Evolutionary conservation across 2,329 filamentous ascomycete species (phyloP), one percentile per base, ranked within the genome.

Genomic region (Phoma herbarum): DNA sequence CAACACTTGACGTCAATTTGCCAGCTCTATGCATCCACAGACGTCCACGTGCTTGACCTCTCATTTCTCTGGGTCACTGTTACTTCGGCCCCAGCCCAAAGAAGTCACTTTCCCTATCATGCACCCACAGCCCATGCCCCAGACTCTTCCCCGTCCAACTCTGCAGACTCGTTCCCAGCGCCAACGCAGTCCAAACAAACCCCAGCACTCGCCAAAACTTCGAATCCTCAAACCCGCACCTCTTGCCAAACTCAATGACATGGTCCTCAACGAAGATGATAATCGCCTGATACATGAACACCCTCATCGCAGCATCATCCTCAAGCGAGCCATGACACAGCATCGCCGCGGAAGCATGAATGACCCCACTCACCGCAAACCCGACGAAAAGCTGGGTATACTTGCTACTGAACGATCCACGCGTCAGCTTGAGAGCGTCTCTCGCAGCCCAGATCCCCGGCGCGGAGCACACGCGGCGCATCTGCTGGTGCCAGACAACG

Each of bases 221-320:
- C 0, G 57, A 56, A 8, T 71, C 64, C 9, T 33, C 59, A 2
- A 66, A 35, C 3, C 72, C 71, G 2, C 67, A 9, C 5, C 39
- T 41, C 49, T 67, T 66, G 0, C 66, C 71, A 7, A 70, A 37
- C 6, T 62, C 65, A 16, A 75, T 68, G 2, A 70, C 28, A 53
- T 75, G 70, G 43, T 73, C 72, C 44, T 75, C 72, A 11, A 70
- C n/a, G 45, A 72, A 53, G 14, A 75, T 75, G 5, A 67, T 57
- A 0, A 59, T 50, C 0, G 72, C 70, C 43, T 75, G 73, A 2
- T 33, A 46, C 10, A 75, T 28, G 43, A 73, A 74, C 20, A 52
- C 62, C 3, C 22, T 28, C 5, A 72, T 48, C 2, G 65, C 58
- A 0, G 43, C 60, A 39, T 69, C 63, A 14, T 69, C 69, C 2